Base-by-base conservation (phyloP, 345 rosid species). In the Nasturtium officinale region DNA sequence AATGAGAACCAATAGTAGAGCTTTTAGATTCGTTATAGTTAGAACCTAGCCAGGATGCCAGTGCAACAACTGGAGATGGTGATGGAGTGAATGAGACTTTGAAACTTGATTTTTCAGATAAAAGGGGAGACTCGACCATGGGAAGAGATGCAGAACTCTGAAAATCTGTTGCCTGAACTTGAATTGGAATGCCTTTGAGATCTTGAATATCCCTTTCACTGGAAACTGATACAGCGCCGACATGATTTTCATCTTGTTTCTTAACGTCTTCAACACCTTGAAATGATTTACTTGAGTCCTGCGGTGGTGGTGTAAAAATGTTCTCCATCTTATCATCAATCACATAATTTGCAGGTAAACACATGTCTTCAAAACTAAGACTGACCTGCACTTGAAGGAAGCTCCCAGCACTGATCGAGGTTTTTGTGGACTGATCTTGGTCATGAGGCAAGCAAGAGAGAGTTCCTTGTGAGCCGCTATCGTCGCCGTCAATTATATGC, bases 401-500 rank as follows among this genome's bases (percentile, higher is more conserved):
- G 92, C 98, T 92, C 78, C 94, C 91, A 67, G 82, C 78, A 81
- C 98, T 89, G 67, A 89, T 85, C 50, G 98, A 92, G 69, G 98
- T 85, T 75, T 89, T 90, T 50, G 80, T 78, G 58, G 97, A 92
- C 83, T 85, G 92, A 73, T 81, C 96, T 59, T 83, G 94, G 35
- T 90, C 98, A 68, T 64, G 90, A 72, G 91, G 98, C 90, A 92
- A 82, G 85, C 91, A 86, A 67, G 98, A 83, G 75, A 84, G 84
- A 17, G 90, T 83, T 78, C 91, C 90, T 71, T 87, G 96, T 46
- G 97, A 89, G 81, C 97, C 76, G 28, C 79, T 73, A 75, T 92
- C 99, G 59, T 92, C 96, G 60, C 65, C 84, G 26, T 92, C 98
- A 84, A 82, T 90, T 78, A 86, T 70, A 71, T 81, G 85, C 85